A percentile compares a stretch with the other conserved stretches of the same genome.
Conservation (phyloP, 2,329 filamentous ascomycete genomes). For the Ophiocordyceps sinensis region DNA sequence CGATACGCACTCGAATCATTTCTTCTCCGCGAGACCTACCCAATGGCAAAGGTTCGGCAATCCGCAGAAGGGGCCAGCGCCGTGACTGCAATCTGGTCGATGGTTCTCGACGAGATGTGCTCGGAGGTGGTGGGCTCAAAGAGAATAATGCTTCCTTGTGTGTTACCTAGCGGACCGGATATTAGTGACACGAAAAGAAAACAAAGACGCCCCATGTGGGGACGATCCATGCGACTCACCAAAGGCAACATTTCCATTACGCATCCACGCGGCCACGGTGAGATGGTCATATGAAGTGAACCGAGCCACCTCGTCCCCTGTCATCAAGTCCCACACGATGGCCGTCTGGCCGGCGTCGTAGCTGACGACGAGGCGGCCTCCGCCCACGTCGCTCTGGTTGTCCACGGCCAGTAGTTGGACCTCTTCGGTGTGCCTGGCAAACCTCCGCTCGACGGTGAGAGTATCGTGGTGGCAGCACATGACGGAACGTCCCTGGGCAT, state of each 20-base stretch:
- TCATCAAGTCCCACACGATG: constrained; percentile 93
- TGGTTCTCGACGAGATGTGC: constrained; percentile 78
- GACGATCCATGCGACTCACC: constrained; percentile 40
- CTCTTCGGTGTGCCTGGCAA: constrained; percentile 70
- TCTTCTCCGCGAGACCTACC: constrained; percentile 37
- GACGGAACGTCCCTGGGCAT: constrained; percentile 68
- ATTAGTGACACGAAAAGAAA: constrained; percentile 1
- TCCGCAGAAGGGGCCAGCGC: constrained; percentile 78
- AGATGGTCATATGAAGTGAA: constrained; percentile 86
- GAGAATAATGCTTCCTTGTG: constrained; percentile 81
- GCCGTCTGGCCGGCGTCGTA: constrained; percentile 85
- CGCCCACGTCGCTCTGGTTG: constrained; percentile 75
- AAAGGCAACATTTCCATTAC: constrained; percentile 91
- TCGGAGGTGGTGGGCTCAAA: constrained; percentile 91
- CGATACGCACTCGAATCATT: not conserved
- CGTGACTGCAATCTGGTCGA: constrained; percentile 87
- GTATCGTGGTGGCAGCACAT: constrained; percentile 89
- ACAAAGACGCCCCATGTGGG: no score
- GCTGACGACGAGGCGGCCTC: constrained; percentile 77
- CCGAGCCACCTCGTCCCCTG: constrained; percentile 77
- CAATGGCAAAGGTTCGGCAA: constrained; percentile 90
- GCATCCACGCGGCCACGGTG: constrained; percentile 83
- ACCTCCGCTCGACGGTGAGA: constrained; percentile 73
- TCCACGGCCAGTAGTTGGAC: constrained; percentile 78
- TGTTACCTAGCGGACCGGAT: constrained; percentile 49